Evolutionary conservation across 1,284 basidiomycete species (phyloP).

Genomic region (Microbotryum scabiosae): DNA sequence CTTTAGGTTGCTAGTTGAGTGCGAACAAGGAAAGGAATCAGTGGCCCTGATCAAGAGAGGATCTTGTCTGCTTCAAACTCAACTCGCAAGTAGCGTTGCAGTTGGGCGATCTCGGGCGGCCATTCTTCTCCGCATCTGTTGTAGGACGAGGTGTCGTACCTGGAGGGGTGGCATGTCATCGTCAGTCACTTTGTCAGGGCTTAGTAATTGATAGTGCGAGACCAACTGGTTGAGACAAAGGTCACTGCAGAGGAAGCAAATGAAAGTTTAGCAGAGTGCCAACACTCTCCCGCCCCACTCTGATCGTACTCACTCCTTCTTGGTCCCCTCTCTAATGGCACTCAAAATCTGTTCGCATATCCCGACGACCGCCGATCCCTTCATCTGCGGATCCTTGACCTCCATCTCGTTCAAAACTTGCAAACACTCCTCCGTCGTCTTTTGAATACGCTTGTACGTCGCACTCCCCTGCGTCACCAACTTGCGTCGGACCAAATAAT

Average conservation of each 20-base stretch:
- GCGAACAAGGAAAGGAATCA: too few relatives aligned
- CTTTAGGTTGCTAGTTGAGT: conserved; percentile 57
- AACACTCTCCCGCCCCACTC: conserved; percentile 10
- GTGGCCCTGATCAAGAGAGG: neutral
- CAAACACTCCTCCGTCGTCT: conserved; percentile 58
- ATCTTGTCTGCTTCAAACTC: conserved; percentile 35
- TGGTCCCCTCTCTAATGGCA: conserved; percentile 48
- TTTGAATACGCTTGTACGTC: conserved; percentile 56
- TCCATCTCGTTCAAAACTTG: conserved; percentile 45
- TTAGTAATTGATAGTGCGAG: too few relatives aligned
- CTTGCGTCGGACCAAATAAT: conserved; percentile 52
- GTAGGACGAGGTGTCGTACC: conserved; percentile 73
- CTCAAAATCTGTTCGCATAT: conserved; percentile 61
- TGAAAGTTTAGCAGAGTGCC: conserved; percentile 9
- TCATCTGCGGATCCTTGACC: conserved; percentile 45
- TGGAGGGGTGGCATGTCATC: too few relatives aligned
- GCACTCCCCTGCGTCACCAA: conserved; percentile 64
- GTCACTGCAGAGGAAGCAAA: conserved; percentile 23
- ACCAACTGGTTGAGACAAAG: conserved; percentile 71
- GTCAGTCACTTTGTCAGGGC: too few relatives aligned
- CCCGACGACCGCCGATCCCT: conserved; percentile 47
- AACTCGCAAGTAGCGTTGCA: conserved; percentile 73
- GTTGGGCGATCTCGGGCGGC: conserved; percentile 73
- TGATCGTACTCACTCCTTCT: conserved; percentile 15
- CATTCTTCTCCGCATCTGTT: conserved; percentile 96